phyloP scores from a whole-genome alignment of 192 early-diverging fungal genomes.

The Gamsiella multidivaricata region DNA sequence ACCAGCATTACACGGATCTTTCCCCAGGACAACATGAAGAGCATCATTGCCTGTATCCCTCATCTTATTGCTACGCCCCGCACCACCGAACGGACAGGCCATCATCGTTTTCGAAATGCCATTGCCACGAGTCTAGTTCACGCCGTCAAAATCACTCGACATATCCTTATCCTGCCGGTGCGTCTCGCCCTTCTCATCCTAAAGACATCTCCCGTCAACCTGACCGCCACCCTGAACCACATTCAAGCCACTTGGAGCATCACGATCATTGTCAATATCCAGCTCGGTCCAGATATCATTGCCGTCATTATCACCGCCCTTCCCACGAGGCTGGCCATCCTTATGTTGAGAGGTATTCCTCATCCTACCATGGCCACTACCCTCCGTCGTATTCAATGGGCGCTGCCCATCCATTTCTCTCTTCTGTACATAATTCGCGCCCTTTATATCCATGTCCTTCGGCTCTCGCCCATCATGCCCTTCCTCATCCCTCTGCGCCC shows the following conservation, averaged over 20 bases:
- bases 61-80: background rate
- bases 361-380: background rate
- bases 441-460: background rate
- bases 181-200: slow-evolving; percentile 3
- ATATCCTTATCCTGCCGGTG: background rate
- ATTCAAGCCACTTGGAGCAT: slow-evolving; percentile 10
- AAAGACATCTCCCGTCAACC: slow-evolving; percentile 4
- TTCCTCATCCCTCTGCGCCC: background rate
- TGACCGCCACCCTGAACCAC: background rate
- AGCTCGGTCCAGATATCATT: background rate
- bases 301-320: background rate
- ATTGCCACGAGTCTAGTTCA: slow-evolving; percentile 2
- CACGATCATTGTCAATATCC: background rate
- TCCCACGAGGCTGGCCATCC: slow-evolving; percentile 11
- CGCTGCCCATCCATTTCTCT: slow-evolving; percentile 9
- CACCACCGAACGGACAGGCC: background rate
- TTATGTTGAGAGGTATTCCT: slow-evolving; percentile 9
- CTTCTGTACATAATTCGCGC: slow-evolving; percentile 10
- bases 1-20: slow-evolving; percentile 13
- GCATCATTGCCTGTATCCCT: background rate
- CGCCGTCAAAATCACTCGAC: background rate
- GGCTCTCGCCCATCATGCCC: background rate
- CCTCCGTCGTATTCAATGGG: slow-evolving; percentile 23
- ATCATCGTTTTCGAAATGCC: background rate
- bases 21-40: slow-evolving; percentile 1